Base-by-base conservation (phyloP, 805 yeast species). In the Zygotorulaspora sp. region DNA sequence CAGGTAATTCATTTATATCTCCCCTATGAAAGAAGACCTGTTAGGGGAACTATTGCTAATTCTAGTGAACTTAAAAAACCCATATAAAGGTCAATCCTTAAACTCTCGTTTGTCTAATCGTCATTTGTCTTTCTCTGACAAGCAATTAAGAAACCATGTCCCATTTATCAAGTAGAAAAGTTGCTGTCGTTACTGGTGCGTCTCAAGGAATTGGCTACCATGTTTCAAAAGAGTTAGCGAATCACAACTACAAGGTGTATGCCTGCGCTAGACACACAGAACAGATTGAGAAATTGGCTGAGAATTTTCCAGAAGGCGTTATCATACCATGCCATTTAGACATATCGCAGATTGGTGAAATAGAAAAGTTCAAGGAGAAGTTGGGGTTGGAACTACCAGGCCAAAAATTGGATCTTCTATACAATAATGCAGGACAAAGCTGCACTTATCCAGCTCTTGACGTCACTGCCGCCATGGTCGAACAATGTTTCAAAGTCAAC, bases 401-500 rank as follows among this genome's bases (percentile, higher is more conserved):
- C 24, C 73, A 72, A 1, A 66, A 68, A 34, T 56, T 82, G 39
- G 86, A 83, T 49, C 48, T 80, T 7, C 58, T 83, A 36, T 82
- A 69, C 63, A 83, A 84, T 58, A 84, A 83, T 57, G 94, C 94
- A 1, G 89, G 89, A 12, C 80, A 74, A 48, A 71, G 86, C 14
- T 83, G 89, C 50, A 74, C 84, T 0, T 68, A 77, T 36, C 85
- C 92, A 1, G 85, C 83, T 0, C 45, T 73, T 32, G 92, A 83
- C 58, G 82, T 78, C 2, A 62, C 71, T 3, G 78, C 81, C 53
- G 79, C 70, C 9, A 68, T 61, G 22, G 49, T 77, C 19, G 63
- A 59, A 23, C 70, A 70, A 45, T 73, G 78, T 39, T 77, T 75
- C 53, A 70, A 74, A 34, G 85, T 80, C 14, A 84, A 84, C 53